Evolutionary conservation across 1,284 basidiomycete species (phyloP).

Genomic region (Puccinia triticina): DNA sequence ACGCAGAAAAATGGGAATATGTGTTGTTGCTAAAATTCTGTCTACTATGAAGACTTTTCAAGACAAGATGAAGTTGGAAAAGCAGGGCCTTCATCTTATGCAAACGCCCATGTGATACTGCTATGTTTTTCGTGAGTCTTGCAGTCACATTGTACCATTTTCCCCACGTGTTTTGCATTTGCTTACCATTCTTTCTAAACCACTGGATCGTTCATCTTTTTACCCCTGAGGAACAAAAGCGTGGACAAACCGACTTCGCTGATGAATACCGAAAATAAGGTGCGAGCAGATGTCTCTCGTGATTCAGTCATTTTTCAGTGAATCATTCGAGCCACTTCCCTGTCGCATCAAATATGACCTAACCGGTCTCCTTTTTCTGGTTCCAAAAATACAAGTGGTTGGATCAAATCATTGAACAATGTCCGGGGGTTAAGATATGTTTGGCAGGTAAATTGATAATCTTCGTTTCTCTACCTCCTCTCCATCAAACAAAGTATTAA

Average conservation of each 20-base stretch:
- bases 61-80: slow-evolving; percentile 96
- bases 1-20: background rate
- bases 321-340: background rate
- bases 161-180: slow-evolving; percentile 29
- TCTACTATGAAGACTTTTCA: slow-evolving; percentile 58
- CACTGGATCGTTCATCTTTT: background rate
- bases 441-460: slow-evolving; percentile 54
- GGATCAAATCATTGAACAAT: slow-evolving; percentile 69
- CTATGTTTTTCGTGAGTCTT: slow-evolving; percentile 79
- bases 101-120: slow-evolving; percentile 91
- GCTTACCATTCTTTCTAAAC: slow-evolving; percentile 7
- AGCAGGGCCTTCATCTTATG: slow-evolving; percentile 84
- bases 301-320: background rate
- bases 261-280: slow-evolving; percentile 90
- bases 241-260: slow-evolving; percentile 85
- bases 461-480: background rate
- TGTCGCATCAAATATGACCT: background rate
- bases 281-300: slow-evolving; percentile 58
- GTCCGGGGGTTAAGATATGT: slow-evolving; percentile 85
- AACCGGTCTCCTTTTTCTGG: background rate
- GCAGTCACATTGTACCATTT: slow-evolving; percentile 56
- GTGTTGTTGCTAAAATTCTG: background rate
- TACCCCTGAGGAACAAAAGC: background rate
- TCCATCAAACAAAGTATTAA: background rate
- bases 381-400: slow-evolving; percentile 58